Evolutionary conservation across 2,329 filamentous ascomycete species (phyloP), one percentile per base, ranked within the genome.

Genomic region (Pseudogymnoascus sp.): DNA sequence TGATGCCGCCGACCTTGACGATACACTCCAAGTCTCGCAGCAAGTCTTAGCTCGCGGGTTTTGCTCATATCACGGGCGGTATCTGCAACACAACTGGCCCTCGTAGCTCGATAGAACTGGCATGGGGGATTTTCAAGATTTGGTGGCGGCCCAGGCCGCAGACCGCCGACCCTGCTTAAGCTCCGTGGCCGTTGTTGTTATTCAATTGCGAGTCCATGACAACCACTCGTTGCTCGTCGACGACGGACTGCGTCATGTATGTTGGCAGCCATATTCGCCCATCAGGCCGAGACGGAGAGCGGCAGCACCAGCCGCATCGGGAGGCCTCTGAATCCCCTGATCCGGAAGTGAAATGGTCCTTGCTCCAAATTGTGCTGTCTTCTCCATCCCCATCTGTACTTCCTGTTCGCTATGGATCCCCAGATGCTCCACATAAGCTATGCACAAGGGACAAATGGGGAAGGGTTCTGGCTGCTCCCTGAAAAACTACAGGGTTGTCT

Each of bases 291-390:
- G 47, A 33, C n/a, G 47, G 28, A 15, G n/a, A 6, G 28, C 20
- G 15, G 47, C 47, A 53, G 28, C n/a, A 53, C 47, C 28, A 25
- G 47, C 47, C 47, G 47, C 47, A 53, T 53, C 6, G 47, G 47
- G 47, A 53, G 47, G 47, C 47, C 28, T 53, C 28, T 53, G 47
- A 53, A 53, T 53, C 47, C 47, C 47, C 47, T 53, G 47, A 53
- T 53, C 47, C 47, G 47, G 47, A 53, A 33, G 47, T 53, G 47
- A 53, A 53, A 12, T 53, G 47, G n/a, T 53, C 47, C 47, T 53
- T 53, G 25, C 47, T 33, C 28, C 28, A 33, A 33, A 25, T 43
- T 25, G 18, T 53, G 25, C 28, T 53, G 25, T 53, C 47, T 18
- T 18, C 25, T 33, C 47, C 28, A n/a, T 53, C 28, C 30, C 33